Evolutionary conservation across 352 stramenopile genomes (phyloP), one percentile per base, ranked within the genome.

Genomic region (Phytopythium chamaehyphon): DNA sequence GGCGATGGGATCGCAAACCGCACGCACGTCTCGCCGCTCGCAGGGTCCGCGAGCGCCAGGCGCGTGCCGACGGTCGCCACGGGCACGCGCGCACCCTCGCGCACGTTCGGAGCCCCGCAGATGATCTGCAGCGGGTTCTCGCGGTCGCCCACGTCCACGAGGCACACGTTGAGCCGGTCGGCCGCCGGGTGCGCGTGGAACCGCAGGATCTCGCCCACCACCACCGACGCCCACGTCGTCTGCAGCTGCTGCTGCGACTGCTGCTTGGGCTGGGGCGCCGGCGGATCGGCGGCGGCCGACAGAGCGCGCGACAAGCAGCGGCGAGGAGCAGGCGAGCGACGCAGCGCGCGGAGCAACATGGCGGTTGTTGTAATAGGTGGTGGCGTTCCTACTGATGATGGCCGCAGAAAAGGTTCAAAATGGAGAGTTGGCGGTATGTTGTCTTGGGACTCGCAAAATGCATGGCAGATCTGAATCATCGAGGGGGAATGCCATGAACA

Each of bases 111-210:
- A 6, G 81, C 77, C 14, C 81, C 81, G 28, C 77, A 92, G 48
- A 92, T 77, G 59, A 92, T 92, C 64, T 88, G 77, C 39, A 92
- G 51, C 53, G 84, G 54, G 43, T 73, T 71, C 7, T 79, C 65
- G 24, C 62, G 59, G 55, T 87, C 72, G 16, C 76, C 77, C 21
- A 88, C 57, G 54, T 87, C 64, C 26, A 92, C 76, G 35, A 72
- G 55, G 55, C 77, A 92, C 22, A 92, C 59, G 50, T 84, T 85
- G 16, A 91, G 59, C 7, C 75, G 73, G 36, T 88, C 76, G 0
- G 81, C 81, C 40, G 76, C 62, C 18, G 81, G 81, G 52, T 91
- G 81, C 45, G 69, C 35, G 37, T 73, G 57, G 37, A 86, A 57
- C 11, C 71, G 60, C 38, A 88, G 64, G 53, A 91, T 89, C 63